Base-by-base conservation (phyloP, 1,139 yeast genomes). In the Sugiyamaella sp. region DNA sequence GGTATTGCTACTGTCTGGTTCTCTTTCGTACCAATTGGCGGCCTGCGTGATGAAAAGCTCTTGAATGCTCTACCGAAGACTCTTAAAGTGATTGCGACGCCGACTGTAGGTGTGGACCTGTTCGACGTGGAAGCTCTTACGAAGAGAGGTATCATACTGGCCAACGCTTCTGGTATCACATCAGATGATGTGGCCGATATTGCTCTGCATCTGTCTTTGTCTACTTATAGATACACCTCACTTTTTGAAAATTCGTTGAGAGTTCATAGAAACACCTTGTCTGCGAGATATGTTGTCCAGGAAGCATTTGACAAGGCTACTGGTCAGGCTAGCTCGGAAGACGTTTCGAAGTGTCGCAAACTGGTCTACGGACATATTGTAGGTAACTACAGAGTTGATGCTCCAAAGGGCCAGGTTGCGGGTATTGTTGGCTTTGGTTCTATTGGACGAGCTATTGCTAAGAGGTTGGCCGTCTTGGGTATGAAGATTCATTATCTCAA, bases 391-490 rank as follows among this genome's bases (percentile, higher is more conserved):
- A 22, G 19, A 6, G 46, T 48, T 12, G 41, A 27, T 16, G 24
- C 45, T 16, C 90, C 90, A 6, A 69, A 72, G 4, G 83, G 82
- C 42, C 86, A 83, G 62, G 71, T 74, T 29, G 91, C 77, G 1
- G 83, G 87, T 4, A 78, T 89, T 44, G 80, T 86, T 2, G 96
- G 96, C 0, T 84, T 88, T 64, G 96, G 96, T 1, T 76, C 81
- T 43, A 88, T 89, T 62, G 96, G 96, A 3, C 77, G 77, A 65
- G 75, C 78, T 35, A 80, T 86, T 52, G 95, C 84, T 2, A 67
- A 71, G 46, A 75, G 86, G 60, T 74, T 87, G 60, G 57, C 73
- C 24, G 73, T 72, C 10, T 71, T 89, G 42, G 91, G 90, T 4
- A 85, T 88, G 91, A 71, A 80, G 19, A 75, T 87, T 29, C 79